Conservation (phyloP, 148 eudicot species). For the Nyssa sinensis region DNA sequence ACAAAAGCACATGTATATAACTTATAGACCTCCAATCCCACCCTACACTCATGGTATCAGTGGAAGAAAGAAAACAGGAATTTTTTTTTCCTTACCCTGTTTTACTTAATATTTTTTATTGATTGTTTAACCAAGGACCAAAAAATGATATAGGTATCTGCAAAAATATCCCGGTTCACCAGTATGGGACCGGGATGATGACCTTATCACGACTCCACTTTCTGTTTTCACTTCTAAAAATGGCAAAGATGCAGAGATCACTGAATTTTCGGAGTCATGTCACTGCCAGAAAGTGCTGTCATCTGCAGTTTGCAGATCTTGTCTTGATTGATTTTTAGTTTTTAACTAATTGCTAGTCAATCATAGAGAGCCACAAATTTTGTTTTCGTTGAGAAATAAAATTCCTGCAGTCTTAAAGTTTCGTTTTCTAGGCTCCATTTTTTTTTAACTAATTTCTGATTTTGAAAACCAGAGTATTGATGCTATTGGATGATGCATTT, state of each 20-base stretch:
- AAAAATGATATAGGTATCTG: not conserved
- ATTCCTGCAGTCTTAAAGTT: too few species aligned
- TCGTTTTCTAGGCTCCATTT: not conserved
- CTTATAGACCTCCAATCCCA: too few species aligned
- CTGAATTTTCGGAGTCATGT: not conserved
- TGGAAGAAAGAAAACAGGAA: too few species aligned
- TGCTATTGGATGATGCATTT: not conserved
- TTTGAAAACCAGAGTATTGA: not conserved
- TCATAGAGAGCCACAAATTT: not conserved
- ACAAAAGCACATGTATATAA: too few species aligned
- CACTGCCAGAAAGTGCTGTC: not conserved
- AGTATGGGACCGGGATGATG: not conserved
- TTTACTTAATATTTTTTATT: too few species aligned
- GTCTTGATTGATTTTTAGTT: not conserved
- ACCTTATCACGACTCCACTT: not conserved
- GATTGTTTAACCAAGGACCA: not conserved
- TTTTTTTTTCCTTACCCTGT: too few species aligned
- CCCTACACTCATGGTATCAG: too few species aligned
- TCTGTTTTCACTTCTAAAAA: not conserved
- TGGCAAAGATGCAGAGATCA: not conserved
- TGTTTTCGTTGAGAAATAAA: too few species aligned
- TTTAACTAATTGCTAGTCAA: not conserved
- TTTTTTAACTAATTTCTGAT: not conserved
- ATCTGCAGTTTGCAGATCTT: not conserved
- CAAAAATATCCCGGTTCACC: not conserved